Conservation (phyloP, 2,329 filamentous ascomycete species). For the Diaporthe capsici region DNA sequence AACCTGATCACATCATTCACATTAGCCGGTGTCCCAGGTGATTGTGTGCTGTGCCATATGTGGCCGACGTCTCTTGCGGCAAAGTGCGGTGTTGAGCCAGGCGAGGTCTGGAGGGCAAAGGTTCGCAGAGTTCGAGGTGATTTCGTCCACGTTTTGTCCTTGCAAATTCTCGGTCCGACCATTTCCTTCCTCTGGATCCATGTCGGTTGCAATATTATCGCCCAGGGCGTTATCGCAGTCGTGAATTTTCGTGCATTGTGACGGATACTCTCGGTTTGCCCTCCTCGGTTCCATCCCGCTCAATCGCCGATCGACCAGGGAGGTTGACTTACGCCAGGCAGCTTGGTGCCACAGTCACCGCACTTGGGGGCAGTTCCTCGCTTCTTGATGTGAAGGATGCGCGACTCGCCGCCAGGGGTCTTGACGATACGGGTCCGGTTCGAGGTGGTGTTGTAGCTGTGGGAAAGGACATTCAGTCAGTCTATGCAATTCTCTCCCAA, state of each 20-base stretch:
- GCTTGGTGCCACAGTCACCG: constrained; percentile 98
- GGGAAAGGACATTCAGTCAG: constrained; percentile 43
- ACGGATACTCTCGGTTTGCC: not conserved
- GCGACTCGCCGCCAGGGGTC: constrained; percentile 95
- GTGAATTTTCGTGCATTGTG: constrained; percentile 4
- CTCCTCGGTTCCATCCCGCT: constrained; percentile 31
- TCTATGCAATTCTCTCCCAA: constrained; percentile 32
- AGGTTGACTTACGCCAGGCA: constrained; percentile 88
- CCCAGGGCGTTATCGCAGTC: not conserved
- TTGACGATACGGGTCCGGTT: constrained; percentile 97
- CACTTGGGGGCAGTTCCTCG: constrained; percentile 98
- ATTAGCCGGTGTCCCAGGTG: constrained; percentile 48
- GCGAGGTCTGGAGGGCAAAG: constrained; percentile 12
- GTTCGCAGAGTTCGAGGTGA: not conserved
- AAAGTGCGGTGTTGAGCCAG: not conserved
- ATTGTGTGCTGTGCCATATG: constrained; percentile 4
- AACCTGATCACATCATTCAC: constrained; percentile 67
- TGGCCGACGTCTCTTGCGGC: not conserved
- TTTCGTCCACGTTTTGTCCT: not conserved
- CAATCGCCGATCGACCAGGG: constrained; percentile 36
- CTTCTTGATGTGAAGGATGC: constrained; percentile 99
- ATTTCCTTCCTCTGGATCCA: not conserved
- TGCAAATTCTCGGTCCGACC: not conserved
- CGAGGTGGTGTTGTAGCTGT: constrained; percentile 96
- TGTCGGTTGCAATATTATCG: not conserved